phyloP scores from a whole-genome alignment of 441 rosid species.

The Biscutella laevigata region DNA sequence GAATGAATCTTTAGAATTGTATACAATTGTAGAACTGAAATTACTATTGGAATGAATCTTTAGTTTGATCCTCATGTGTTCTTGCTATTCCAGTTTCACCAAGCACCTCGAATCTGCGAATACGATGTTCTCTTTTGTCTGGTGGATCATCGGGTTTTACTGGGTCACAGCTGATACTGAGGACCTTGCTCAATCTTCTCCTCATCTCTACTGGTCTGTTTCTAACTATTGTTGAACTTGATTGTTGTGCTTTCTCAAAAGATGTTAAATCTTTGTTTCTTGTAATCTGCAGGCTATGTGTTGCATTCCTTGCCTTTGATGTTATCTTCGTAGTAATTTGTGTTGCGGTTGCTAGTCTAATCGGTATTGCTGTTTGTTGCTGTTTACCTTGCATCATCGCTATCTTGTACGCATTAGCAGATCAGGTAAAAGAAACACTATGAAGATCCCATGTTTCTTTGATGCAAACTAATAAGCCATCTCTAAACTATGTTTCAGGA shows the following conservation, averaged over 20 bases:
- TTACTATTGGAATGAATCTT: no score
- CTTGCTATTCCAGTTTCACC: constrained; percentile 33
- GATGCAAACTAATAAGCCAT: constrained; percentile 16
- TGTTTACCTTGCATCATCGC: constrained; percentile 70
- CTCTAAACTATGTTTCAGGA: constrained; percentile 35
- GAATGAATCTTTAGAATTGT: no score
- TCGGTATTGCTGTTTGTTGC: constrained; percentile 65
- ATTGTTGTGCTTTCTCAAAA: background rate
- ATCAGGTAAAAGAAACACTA: constrained; percentile 35
- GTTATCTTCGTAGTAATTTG: constrained; percentile 55
- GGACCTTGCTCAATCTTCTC: constrained; percentile 47
- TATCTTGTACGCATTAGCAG: constrained; percentile 46
- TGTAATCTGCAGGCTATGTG: constrained; percentile 50
- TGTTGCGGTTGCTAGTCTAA: constrained; percentile 45
- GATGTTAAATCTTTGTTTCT: constrained; percentile 34
- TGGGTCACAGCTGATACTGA: constrained; percentile 90
- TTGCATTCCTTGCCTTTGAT: constrained; percentile 59
- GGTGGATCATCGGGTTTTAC: constrained; percentile 98
- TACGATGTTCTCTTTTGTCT: constrained; percentile 85
- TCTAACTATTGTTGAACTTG: background rate
- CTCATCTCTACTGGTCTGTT: constrained; percentile 76
- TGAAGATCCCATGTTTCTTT: background rate
- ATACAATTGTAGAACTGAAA: no score
- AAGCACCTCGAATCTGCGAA: constrained; percentile 88
- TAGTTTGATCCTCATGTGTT: background rate